Base-by-base conservation (phyloP, 2,329 filamentous ascomycete genomes). In the Cercospora zeina region DNA sequence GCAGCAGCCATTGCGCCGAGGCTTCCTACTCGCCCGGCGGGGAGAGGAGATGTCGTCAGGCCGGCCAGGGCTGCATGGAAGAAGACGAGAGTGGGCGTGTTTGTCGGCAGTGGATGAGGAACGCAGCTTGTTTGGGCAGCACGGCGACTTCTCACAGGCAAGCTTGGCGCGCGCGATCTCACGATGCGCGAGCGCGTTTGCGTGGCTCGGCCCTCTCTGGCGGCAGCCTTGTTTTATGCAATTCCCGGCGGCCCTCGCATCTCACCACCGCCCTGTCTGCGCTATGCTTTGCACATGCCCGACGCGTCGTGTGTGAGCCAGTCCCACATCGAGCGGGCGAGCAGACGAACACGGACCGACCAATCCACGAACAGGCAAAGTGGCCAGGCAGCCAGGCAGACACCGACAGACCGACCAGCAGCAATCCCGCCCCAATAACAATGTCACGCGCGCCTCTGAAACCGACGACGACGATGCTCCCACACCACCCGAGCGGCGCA, bases 401-500 rank as follows among this genome's bases (percentile, higher is more conserved):
- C 24, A 27, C 47, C 30, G 13, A 21, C 24, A 27, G 24, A 21
- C 47, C 30, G 19, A 21, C 14, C 19, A 21, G 19, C 27, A 21
- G 19, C 27, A 31, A 27, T 50, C 24, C 47, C n/a, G 24, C 24
- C 30, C 3, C 36, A 3, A 39, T 3, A 21, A 39, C 36, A 3
- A 39, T 3, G 47, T 51, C 47, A 51, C 47, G 47, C 47, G 47
- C 47, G 10, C 47, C 47, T 51, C 47, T 51, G 47, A 51, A 51
- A 33, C 47, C 47, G n/a, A 27, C 47, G 47, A 30, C 19, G 47
- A 31, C 10, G 47, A 51, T 45, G 47, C 36, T 47, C 54, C 27
- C 54, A 45, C 21, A 36, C 36, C 33, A 36, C 51, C 19, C 27
- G 19, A 0, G 16, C n/a, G 39, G 16, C 39, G 39, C 39, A 45